Base-by-base conservation (phyloP, 2,329 filamentous ascomycete genomes). In the Chrysoporthe deuterocubensis region DNA sequence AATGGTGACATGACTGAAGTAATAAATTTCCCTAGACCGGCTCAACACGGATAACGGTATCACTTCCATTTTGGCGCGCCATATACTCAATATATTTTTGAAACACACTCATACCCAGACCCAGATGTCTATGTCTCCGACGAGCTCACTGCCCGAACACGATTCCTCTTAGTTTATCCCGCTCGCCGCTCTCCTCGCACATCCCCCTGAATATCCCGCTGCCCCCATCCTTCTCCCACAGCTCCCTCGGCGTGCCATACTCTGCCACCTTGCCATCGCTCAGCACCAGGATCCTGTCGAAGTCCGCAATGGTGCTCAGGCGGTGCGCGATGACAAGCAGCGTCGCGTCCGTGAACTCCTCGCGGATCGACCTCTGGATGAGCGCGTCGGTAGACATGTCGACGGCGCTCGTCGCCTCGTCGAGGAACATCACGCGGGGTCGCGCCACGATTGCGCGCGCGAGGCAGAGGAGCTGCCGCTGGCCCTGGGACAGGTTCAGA, bases 381-480 rank as follows among this genome's bases (percentile, higher is more conserved):
- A 92, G 83, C 1, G 84, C 81, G 75, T 94, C 92, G 0, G 92
- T 94, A 52, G 85, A 82, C 89, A 93, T 92, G 76, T 94, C 92
- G 2, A 94, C 91, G 0, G 92, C 91, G 3, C 87, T 90, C 0
- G 92, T 95, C 0, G 92, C 92, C 79, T 94, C 92, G 75, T 95
- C 92, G 1, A 94, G 84, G 1, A 94, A 88, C 86, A 95, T 91
- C 72, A 95, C 88, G 75, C 91, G 90, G 3, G 92, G 91, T 0
- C 89, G 85, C 0, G 87, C 84, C 34, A 93, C 88, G 72, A 93
- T 92, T 62, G 89, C 91, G 62, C 89, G 89, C 0, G 91, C 91
- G 4, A 93, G 86, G 73, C 90, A 93, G 48, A 94, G 85, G 0
- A 93, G 88, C 77, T 94, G 91, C 2, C 91, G 85, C 77, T 94